Base-by-base conservation (phyloP, 371 early-diverging fungal species). In the Parasitella parasitica region DNA sequence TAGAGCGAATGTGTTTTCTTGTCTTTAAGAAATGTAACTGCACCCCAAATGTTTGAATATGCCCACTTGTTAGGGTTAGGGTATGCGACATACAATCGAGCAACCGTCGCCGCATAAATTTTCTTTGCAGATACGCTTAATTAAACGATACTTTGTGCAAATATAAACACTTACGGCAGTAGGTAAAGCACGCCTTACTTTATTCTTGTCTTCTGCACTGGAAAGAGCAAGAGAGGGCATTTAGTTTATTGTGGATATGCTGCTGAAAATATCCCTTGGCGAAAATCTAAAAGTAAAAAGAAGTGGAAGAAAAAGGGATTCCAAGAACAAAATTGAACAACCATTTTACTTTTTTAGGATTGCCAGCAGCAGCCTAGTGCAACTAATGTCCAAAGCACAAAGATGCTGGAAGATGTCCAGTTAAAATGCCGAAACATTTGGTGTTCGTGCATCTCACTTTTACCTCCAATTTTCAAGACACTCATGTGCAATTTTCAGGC, bases 91-190 rank as follows among this genome's bases (percentile, higher is more conserved):
- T 93, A 96, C 27, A 96, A 75, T 16, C 94, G 86, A 38, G 92
- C 94, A 13, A 91, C 92, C 2, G 94, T 92, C 0, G 91, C 88
- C 1, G 91, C 87, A 66, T 92, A 81, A 69, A 94, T 90, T 89
- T 92, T 90, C 89, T 91, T 13, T 26, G n/a, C 9, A 11, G 22
- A 43, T 43, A 20, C 22, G 18, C 20, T 43, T 20, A 43, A 20
- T 43, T 43, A 22, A 7, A 20, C 8, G 6, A 20, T 41, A 16
- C 7, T 20, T 18, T 20, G 6, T 5, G 3, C 11, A 2, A 20
- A 9, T 2, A 20, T 18, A 35, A 20, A 2, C 6, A 71, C 72
- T 67, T 75, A 80, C 81, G 34, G 78, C 65, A 18, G 73, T 77
- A 2, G 81, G 81, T 48, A 80, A 46, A 9, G 81, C 78, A 20